These are phyloP conservation scores for Arthrobotrys sinensis DNA, from an alignment of 2,329 filamentous ascomycete species.

Conservation along the genomic window DNA sequence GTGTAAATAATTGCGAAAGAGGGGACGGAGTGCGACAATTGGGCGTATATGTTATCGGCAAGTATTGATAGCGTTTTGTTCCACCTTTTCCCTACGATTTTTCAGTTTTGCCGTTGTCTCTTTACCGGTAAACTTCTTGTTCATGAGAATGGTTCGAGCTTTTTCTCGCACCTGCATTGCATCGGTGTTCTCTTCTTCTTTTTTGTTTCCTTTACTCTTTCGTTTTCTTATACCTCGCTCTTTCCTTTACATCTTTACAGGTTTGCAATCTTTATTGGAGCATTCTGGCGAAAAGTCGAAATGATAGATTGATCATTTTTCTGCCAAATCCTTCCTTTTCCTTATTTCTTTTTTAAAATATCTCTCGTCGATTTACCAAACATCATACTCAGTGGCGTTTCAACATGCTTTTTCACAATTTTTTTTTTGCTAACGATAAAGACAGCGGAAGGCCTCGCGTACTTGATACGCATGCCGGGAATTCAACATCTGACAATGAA, in stretches of 20 bases:
- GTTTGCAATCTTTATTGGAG: neutral
- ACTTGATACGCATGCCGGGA: neutral
- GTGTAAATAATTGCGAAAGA: constrained; percentile 33
- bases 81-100: neutral
- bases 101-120: neutral
- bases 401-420: constrained; percentile 41
- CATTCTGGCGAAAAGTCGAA: constrained; percentile 28
- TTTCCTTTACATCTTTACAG: neutral
- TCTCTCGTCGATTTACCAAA: constrained; percentile 30
- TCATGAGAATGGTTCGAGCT: constrained; percentile 24
- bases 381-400: constrained; percentile 42
- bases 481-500: constrained; percentile 4
- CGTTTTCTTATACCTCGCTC: constrained; percentile 6
- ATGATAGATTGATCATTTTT: constrained; percentile 40
- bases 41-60: constrained; percentile 37
- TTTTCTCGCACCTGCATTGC: constrained; percentile 44
- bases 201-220: neutral
- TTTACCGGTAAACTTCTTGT: constrained; percentile 1
- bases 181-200: constrained; percentile 36
- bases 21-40: neutral
- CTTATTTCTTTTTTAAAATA: constrained; percentile 2
- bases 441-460: no score
- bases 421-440: neutral
- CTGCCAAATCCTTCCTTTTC: neutral
- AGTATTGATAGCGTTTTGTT: constrained; percentile 46